Percentiles rank a stretch among this genome's conserved stretches.
Conservation (phyloP, 208 protist genomes). For the Acanthamoeba castellanii region DNA sequence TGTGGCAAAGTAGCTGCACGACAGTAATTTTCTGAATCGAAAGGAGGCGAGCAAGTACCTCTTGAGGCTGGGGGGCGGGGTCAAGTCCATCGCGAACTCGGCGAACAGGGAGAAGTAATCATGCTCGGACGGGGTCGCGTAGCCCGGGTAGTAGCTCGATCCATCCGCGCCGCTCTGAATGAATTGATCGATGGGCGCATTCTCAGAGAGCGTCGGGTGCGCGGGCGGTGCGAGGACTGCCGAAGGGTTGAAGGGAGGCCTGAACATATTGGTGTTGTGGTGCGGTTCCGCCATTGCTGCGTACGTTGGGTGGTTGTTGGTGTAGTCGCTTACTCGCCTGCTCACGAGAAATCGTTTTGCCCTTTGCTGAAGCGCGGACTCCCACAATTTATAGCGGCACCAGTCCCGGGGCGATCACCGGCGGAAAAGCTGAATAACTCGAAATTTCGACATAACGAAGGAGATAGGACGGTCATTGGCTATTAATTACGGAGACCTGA, state of each 20-base stretch:
- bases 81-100: constrained; percentile 54
- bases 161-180: constrained; percentile 31
- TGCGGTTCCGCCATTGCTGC: neutral
- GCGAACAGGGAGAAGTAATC: constrained; percentile 9
- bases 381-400: too few relatives aligned
- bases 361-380: too few relatives aligned
- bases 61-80: neutral
- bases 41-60: neutral
- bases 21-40: neutral
- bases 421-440: too few relatives aligned
- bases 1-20: neutral
- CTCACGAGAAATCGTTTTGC: too few relatives aligned
- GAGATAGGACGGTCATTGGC: too few relatives aligned
- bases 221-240: neutral
- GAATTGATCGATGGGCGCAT: constrained; percentile 66
- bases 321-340: too few relatives aligned
- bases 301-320: too few relatives aligned
- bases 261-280: neutral
- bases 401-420: too few relatives aligned
- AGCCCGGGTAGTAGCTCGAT: neutral
- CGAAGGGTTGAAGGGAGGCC: neutral
- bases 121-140: neutral
- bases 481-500: neutral
- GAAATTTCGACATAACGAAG: too few relatives aligned
- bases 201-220: constrained; percentile 1